phyloP scores from a whole-genome alignment of 192 early-diverging fungal species.

The Backusella westeae region DNA sequence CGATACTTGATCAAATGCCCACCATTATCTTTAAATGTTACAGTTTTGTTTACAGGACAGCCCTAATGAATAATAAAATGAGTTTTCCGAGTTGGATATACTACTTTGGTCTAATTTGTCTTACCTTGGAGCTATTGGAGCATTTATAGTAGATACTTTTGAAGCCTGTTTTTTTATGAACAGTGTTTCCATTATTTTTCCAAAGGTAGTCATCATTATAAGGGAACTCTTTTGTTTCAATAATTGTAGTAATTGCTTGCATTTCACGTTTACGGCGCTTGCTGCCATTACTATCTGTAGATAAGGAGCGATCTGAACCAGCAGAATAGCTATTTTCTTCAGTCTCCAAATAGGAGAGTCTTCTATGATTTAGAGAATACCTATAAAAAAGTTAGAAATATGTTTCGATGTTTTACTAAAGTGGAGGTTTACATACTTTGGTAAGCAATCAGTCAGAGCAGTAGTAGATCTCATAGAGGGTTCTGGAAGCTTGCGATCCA shows the following conservation, averaged over 20 bases:
- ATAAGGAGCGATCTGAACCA: not conserved
- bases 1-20: slow-evolving; percentile 55
- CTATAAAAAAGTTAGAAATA: not conserved
- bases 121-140: slow-evolving; percentile 39
- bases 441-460: not conserved
- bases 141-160: slow-evolving; percentile 46
- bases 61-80: slow-evolving; percentile 13
- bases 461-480: not conserved
- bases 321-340: not conserved
- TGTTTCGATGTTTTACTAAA: not conserved
- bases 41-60: slow-evolving; percentile 54
- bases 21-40: slow-evolving; percentile 51
- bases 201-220: slow-evolving; percentile 40
- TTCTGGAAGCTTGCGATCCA: not conserved
- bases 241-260: slow-evolving; percentile 58
- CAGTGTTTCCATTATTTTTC: slow-evolving; percentile 44
- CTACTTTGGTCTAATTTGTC: slow-evolving; percentile 16
- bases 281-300: not conserved
- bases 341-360: not conserved
- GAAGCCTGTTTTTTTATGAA: slow-evolving; percentile 39
- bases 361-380: not conserved
- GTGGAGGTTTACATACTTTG: not conserved
- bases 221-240: slow-evolving; percentile 43
- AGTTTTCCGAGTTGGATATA: not conserved
- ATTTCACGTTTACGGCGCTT: slow-evolving; percentile 58